Evolutionary conservation across 257 asterid genomes (phyloP).

Genomic region (Asclepias syriaca): DNA sequence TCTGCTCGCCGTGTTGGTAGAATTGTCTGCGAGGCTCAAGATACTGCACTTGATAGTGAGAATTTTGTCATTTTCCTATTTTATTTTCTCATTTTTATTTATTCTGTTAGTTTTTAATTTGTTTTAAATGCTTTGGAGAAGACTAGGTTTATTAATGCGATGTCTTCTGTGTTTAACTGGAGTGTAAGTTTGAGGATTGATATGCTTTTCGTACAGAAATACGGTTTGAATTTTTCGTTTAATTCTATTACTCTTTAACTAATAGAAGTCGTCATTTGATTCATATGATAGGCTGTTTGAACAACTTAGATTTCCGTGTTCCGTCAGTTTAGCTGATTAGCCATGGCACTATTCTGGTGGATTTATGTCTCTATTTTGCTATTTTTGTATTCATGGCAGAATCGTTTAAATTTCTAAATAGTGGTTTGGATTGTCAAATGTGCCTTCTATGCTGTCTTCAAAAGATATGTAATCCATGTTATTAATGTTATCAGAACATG

Average conservation of each 20-base stretch:
- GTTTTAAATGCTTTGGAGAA: neutral
- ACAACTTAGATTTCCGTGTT: neutral
- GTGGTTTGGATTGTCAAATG: neutral
- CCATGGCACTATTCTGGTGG: neutral
- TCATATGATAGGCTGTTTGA: neutral
- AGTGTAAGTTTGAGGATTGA: neutral
- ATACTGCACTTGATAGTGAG: conserved; percentile 62
- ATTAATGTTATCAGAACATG: neutral
- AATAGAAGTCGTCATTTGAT: neutral
- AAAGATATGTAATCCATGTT: neutral
- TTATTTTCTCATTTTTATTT: neutral
- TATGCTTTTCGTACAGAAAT: neutral
- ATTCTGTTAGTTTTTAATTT: neutral
- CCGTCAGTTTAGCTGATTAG: neutral
- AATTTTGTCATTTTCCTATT: neutral
- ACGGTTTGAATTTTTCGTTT: neutral
- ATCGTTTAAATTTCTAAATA: neutral
- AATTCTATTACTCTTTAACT: neutral
- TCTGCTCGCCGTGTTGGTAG: conserved; percentile 37
- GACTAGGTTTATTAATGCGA: neutral
- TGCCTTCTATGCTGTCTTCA: neutral
- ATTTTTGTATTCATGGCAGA: neutral
- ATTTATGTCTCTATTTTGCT: neutral
- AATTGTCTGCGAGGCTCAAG: conserved; percentile 80
- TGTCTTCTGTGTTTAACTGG: neutral